Conservation (phyloP, 495 filamentous ascomycete genomes). For the Podospora tetraspora region DNA sequence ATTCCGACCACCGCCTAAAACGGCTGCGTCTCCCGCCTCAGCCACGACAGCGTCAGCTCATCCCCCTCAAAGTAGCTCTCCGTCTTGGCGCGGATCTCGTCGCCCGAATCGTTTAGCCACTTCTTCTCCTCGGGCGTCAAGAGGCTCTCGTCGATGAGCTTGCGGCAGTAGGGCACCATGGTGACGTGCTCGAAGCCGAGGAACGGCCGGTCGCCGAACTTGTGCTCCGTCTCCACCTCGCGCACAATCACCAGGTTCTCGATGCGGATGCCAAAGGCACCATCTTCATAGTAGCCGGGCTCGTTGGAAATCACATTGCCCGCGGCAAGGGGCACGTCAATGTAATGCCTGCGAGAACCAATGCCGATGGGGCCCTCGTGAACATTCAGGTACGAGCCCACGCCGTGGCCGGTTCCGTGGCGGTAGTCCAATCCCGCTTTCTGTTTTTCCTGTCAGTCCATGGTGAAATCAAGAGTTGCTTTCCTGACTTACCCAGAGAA, state of each 20-base stretch:
- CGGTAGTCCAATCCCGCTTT: constrained; percentile 88
- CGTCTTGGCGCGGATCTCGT: constrained; percentile 77
- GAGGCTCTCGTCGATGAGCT: constrained; percentile 71
- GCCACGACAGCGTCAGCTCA: constrained; percentile 65
- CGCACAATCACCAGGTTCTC: constrained; percentile 91
- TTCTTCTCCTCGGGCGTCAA: constrained; percentile 70
- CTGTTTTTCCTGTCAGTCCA: constrained; percentile 26
- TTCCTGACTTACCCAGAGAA: constrained; percentile 63
- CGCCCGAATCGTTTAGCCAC: constrained; percentile 86
- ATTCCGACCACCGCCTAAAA: constrained; percentile 28
- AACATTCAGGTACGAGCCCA: constrained; percentile 89
- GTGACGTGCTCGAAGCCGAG: constrained; percentile 96
- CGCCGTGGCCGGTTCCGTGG: constrained; percentile 94
- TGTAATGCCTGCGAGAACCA: constrained; percentile 83
- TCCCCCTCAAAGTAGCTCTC: constrained; percentile 72
- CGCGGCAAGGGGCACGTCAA: constrained; percentile 81
- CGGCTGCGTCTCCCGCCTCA: constrained; percentile 74
- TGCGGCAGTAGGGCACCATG: constrained; percentile 90
- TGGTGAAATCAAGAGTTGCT: not conserved
- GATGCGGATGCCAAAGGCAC: constrained; percentile 94
- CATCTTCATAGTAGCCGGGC: constrained; percentile 97
- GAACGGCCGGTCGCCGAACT: constrained; percentile 90
- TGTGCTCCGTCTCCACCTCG: constrained; percentile 77
- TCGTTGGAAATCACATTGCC: constrained; percentile 95
- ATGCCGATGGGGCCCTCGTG: constrained; percentile 98